Percentiles rank a stretch among this genome's conserved stretches.
phyloP scores from a whole-genome alignment of 768 basidiomycete species.

The Candolleomyces eurysporus region DNA sequence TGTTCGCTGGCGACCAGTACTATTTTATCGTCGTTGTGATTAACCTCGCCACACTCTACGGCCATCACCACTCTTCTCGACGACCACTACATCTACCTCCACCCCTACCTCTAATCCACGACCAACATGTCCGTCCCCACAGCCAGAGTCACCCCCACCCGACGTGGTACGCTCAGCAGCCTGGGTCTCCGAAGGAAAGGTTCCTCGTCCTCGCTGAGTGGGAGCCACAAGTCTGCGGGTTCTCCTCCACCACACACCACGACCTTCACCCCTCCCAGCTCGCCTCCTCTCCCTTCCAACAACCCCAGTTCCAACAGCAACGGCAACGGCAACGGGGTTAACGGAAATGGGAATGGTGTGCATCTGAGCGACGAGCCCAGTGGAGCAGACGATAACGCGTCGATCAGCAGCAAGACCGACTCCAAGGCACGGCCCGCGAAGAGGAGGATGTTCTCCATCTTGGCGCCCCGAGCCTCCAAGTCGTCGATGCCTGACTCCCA shows the following conservation, averaged over 20 bases:
- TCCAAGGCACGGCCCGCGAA: not conserved
- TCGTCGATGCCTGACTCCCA: not conserved
- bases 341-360: not conserved
- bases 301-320: not conserved
- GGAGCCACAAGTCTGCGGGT: no score
- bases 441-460: not conserved
- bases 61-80: not conserved
- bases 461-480: not conserved
- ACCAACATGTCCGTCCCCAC: not conserved
- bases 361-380: not conserved
- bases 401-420: not conserved
- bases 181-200: constrained; percentile 1
- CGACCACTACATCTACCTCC: not conserved
- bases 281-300: not conserved
- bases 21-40: no score
- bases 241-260: no score
- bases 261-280: no score
- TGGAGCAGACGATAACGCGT: not conserved
- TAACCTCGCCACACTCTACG: not conserved
- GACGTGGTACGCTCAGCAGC: not conserved
- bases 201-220: not conserved
- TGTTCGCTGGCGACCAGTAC: not conserved
- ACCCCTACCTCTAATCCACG: not conserved
- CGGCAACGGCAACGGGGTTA: not conserved
- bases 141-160: not conserved